Evolutionary conservation across 164 flowering plant species (phyloP), one percentile per base, ranked within the genome.

Genomic region (Kalanchoe fedtschenkoi): DNA sequence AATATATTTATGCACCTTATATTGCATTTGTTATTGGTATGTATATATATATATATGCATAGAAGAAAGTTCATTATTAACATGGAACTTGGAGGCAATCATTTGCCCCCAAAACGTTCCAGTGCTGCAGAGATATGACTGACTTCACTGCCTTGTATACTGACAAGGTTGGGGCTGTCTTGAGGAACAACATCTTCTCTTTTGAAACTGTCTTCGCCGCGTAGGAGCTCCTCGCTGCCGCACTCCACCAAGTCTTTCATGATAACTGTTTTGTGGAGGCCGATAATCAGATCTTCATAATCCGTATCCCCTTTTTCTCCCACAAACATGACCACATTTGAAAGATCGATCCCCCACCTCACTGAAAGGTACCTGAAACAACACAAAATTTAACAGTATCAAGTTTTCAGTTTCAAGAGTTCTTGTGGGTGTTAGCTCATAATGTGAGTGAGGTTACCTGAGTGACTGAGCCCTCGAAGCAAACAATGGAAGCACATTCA

Each of bases 291-390:
- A 43, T 74, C 76, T 61, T 89, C 91, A 59, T 77, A 75, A 42
- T 89, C 95, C 11, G 91, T 81, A 42, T 89, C 97, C 5, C 97
- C 97, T 58, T 47, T 76, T 41, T 81, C 90, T 6, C 95, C 95
- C 26, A 80, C 81, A 73, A 89, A 77, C 11, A 80, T 76, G 7
- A 80, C 79, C 68, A 80, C 60, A 47, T 84, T 79, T 35, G 89
- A 74, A 3, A 89, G 75, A 42, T 84, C 87, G 56, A 85, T 72
- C 34, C 85, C 89, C 97, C 95, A 87, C 38, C 77, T 68, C 8
- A 87, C 65, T 29, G 83, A 84, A 35, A 89, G 79, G 70, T 87
- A 85, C 83, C 96, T 87, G 69, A 64, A 67, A 29, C 10, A 54
- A 7, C 16, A n/a, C 21, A 56, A 17, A 28, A 11, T 6, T 26